Evolutionary conservation across 2,329 filamentous ascomycete genomes (phyloP).

Genomic region (Paecilomyces variotii): DNA sequence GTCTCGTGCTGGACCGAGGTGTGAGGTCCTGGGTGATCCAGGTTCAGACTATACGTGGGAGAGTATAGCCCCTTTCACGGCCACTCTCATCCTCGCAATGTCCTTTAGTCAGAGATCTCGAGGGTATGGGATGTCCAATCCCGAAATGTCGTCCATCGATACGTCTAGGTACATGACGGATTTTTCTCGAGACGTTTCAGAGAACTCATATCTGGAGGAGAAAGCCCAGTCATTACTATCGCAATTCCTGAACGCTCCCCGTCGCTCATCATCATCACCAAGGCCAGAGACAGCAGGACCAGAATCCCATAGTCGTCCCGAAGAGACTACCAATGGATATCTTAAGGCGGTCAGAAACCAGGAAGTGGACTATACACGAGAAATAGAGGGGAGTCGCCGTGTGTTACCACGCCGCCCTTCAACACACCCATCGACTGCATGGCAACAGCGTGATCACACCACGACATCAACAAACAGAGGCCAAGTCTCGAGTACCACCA

Average conservation of each 20-base stretch:
- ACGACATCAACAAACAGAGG: background rate
- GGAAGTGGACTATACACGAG: background rate
- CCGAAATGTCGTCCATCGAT: background rate
- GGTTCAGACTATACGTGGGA: too few relatives aligned
- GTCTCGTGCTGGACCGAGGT: too few relatives aligned
- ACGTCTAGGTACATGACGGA: background rate
- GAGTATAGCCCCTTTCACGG: too few relatives aligned
- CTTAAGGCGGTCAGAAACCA: background rate
- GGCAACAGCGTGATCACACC: background rate
- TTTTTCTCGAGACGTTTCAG: slow-evolving; percentile 5
- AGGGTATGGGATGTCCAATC: background rate
- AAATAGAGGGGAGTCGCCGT: background rate
- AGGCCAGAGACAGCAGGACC: background rate
- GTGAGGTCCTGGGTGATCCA: too few relatives aligned
- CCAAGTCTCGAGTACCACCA: background rate
- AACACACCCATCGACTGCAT: background rate
- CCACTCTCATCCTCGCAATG: background rate
- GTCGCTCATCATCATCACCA: background rate
- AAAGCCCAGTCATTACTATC: slow-evolving; percentile 17
- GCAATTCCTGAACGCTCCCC: slow-evolving; percentile 14
- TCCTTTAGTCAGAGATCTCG: background rate
- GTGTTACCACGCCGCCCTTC: background rate
- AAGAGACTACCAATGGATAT: background rate
- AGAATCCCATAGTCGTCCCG: background rate
- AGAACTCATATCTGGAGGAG: slow-evolving; percentile 12